Evolutionary conservation across 2,329 filamentous ascomycete species (phyloP).

Genomic region (Ceratocystis papillata): DNA sequence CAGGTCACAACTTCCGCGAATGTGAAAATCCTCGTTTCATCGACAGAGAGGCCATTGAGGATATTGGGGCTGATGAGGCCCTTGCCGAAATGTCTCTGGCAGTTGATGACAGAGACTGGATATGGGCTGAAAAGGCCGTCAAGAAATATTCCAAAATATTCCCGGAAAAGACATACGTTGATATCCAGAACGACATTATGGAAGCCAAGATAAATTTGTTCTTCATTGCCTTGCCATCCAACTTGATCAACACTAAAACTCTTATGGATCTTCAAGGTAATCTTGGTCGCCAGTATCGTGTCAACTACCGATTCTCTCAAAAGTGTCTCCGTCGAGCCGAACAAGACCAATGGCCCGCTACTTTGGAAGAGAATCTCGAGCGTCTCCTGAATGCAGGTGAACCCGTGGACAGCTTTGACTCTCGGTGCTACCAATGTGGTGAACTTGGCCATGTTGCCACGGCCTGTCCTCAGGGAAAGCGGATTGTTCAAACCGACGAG

Average conservation of each 20-base stretch:
- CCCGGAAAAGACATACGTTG: constrained; percentile 46
- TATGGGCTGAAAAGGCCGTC: constrained; percentile 40
- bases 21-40: constrained; percentile 52
- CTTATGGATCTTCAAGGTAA: constrained; percentile 65
- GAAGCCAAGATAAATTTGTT: constrained; percentile 43
- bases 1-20: constrained; percentile 45
- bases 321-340: constrained; percentile 50
- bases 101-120: constrained; percentile 9
- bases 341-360: constrained; percentile 48
- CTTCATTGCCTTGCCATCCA: constrained; percentile 52
- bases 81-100: constrained; percentile 41
- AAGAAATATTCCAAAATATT: constrained; percentile 52
- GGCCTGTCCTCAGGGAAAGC: constrained; percentile 48
- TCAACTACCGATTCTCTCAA: constrained; percentile 51
- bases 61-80: constrained; percentile 35
- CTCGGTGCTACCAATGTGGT: constrained; percentile 53
- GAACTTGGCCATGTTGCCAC: constrained; percentile 54
- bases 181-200: constrained; percentile 53
- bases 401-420: constrained; percentile 46
- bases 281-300: constrained; percentile 51
- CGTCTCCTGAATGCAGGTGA: constrained; percentile 58
- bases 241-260: constrained; percentile 47
- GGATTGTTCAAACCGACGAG: constrained; percentile 35
- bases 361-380: constrained; percentile 47
- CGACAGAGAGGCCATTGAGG: constrained; percentile 45